Evolutionary conservation across 331 rosid species (phyloP), one percentile per base, ranked within the genome.

Genomic region (Telfairia occidentalis): DNA sequence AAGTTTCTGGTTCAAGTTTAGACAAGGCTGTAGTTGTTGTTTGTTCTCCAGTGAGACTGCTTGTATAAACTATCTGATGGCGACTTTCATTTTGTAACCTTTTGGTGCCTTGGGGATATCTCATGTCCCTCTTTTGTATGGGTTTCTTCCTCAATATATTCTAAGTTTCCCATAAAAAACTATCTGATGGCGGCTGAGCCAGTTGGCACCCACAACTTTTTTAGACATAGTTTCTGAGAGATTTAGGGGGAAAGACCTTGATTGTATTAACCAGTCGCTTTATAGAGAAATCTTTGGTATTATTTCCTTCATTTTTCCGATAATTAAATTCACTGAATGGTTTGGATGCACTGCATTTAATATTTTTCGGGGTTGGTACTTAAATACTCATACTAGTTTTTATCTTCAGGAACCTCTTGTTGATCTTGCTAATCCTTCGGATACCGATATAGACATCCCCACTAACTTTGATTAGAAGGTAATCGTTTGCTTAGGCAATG

Each of bases 381-480:
- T 54, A 53, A 15, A 55, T 38, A 42, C 40, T 53, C 42, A 59
- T 59, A 37, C 67, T 24, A 54, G 38, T 46, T 82, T 59, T 76
- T 81, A 61, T 81, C 66, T 43, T 55, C 87, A 94, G 97, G 98
- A 91, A 78, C 90, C 96, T 75, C 82, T 94, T 82, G 86, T 71
- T 38, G 92, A 94, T 81, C 92, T 94, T 70, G 74, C 96, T 78
- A 88, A 86, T 94, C 88, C 97, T 42, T 85, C 90, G 12, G 91
- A 89, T 83, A 88, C 90, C 60, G 96, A 94, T 63, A 61, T 89
- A 63, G 96, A 91, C 81, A 86, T 91, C 81, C 86, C 90, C 12
- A 83, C 89, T 83, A 89, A 86, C 87, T 88, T 91, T 67, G 90
- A 88, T 82, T 91, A 89, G 87, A 93, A 84, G 92, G 94, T 85